These are phyloP conservation scores for Microcyclospora tardicrescens DNA, from an alignment of 2,329 filamentous ascomycete species.

Conservation along the genomic window DNA sequence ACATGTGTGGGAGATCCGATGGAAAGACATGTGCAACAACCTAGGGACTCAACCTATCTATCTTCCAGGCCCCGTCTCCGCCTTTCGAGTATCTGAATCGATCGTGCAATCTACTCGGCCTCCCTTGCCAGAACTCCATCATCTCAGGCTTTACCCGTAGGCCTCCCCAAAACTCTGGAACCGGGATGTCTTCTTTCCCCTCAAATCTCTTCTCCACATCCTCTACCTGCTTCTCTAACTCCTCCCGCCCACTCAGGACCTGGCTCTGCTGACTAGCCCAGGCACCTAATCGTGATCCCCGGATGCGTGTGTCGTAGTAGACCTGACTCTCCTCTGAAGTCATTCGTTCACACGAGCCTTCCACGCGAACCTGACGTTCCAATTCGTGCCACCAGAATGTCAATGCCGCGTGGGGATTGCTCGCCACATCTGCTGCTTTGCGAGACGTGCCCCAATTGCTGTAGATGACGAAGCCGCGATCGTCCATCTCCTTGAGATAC, in stretches of 20 bases:
- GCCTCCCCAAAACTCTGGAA: slow-evolving; percentile 92
- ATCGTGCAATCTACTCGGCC: slow-evolving; percentile 82
- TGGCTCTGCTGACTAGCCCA: slow-evolving; percentile 87
- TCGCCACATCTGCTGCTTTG: slow-evolving; percentile 53
- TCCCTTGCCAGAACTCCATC: slow-evolving; percentile 93
- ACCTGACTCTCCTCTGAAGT: slow-evolving; percentile 55
- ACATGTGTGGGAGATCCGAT: no score
- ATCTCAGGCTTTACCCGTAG: slow-evolving; percentile 71
- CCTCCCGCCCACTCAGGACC: slow-evolving; percentile 55
- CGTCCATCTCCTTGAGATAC: slow-evolving; percentile 90
- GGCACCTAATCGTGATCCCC: slow-evolving; percentile 74
- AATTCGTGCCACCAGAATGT: slow-evolving; percentile 83
- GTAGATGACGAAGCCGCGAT: slow-evolving; percentile 76
- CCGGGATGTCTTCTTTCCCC: slow-evolving; percentile 65
- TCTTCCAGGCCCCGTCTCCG: slow-evolving; percentile 26
- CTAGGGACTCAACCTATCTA: slow-evolving; percentile 63
- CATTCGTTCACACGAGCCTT: slow-evolving; percentile 60
- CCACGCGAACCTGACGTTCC: slow-evolving; percentile 83
- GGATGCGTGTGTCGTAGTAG: slow-evolving; percentile 53
- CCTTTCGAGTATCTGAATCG: slow-evolving; percentile 68
- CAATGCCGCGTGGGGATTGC: slow-evolving; percentile 66
- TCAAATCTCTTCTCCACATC: slow-evolving; percentile 67
- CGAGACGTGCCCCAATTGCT: slow-evolving; percentile 75
- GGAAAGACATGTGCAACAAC: no score
- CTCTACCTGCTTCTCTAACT: slow-evolving; percentile 64